Evolutionary conservation across 2,329 filamentous ascomycete species (phyloP).

Genomic region (Phoma sp.): DNA sequence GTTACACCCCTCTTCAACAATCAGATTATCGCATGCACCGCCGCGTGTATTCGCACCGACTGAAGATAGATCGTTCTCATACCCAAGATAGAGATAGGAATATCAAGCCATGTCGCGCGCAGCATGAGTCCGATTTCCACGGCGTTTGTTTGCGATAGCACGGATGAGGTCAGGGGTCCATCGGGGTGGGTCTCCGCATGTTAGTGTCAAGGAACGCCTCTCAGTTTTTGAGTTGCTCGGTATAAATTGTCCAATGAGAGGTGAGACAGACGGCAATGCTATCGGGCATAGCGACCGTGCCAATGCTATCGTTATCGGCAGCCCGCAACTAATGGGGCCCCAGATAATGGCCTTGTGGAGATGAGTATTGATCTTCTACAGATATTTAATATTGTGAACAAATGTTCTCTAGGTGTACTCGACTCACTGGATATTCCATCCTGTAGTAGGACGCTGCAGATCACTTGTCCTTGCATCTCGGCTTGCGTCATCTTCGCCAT

Average conservation of each 20-base stretch:
- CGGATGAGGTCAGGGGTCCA: neutral
- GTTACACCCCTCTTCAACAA: neutral
- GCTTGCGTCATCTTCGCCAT: no score
- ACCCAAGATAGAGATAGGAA: neutral
- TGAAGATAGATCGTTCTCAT: neutral
- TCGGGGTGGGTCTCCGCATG: slow-evolving; percentile 4
- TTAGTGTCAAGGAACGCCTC: neutral
- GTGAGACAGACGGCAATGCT: neutral
- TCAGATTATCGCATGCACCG: neutral
- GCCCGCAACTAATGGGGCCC: neutral
- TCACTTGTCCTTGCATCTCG: no score
- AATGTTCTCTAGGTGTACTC: neutral
- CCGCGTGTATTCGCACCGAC: neutral
- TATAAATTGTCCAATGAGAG: neutral
- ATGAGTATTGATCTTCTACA: neutral
- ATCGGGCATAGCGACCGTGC: neutral
- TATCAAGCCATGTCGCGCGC: neutral
- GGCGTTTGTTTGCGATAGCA: neutral
- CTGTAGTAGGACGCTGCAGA: neutral
- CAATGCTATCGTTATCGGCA: neutral
- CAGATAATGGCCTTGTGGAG: neutral
- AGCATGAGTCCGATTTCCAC: neutral
- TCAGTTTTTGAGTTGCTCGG: neutral
- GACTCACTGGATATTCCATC: neutral
- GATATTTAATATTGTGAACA: neutral